Evolutionary conservation across 2,329 filamentous ascomycete species (phyloP).

Genomic region (Penicillium sp.): DNA sequence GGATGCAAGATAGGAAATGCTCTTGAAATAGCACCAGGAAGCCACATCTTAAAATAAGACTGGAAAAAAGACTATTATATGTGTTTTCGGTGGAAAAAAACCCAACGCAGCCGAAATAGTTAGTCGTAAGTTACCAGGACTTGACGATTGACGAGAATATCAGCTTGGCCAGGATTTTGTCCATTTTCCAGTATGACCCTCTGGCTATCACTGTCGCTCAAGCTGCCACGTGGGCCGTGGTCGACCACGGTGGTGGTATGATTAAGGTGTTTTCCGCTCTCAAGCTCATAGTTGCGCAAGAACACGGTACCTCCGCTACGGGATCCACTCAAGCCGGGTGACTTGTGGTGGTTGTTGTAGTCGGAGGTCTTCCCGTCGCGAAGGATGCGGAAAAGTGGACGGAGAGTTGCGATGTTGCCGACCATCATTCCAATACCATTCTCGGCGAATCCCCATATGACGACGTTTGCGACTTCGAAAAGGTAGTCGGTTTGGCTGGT

Average conservation of each 20-base stretch:
- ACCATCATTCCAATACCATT: conserved; percentile 56
- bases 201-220: conserved; percentile 30
- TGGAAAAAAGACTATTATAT: neutral
- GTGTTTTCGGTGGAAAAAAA: neutral
- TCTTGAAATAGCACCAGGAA: neutral
- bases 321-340: neutral
- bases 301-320: neutral
- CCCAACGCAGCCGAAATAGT: neutral
- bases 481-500: conserved; percentile 47
- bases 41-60: neutral
- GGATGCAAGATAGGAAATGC: neutral
- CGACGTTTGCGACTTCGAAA: conserved; percentile 47
- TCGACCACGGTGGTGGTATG: conserved; percentile 16
- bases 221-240: conserved; percentile 7
- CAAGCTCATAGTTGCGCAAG: conserved; percentile 5
- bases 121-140: conserved; percentile 25
- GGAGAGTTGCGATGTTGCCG: conserved; percentile 52
- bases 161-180: conserved; percentile 18
- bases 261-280: conserved; percentile 18
- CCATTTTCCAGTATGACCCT: conserved; percentile 26
- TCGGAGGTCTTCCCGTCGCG: conserved; percentile 23
- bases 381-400: conserved; percentile 46
- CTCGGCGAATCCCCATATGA: conserved; percentile 54
- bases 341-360: conserved; percentile 12
- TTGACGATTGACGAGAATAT: conserved; percentile 28